These are phyloP conservation scores for Phanerochaete sordida DNA, from an alignment of 768 basidiomycete species.

Conservation along the genomic window DNA sequence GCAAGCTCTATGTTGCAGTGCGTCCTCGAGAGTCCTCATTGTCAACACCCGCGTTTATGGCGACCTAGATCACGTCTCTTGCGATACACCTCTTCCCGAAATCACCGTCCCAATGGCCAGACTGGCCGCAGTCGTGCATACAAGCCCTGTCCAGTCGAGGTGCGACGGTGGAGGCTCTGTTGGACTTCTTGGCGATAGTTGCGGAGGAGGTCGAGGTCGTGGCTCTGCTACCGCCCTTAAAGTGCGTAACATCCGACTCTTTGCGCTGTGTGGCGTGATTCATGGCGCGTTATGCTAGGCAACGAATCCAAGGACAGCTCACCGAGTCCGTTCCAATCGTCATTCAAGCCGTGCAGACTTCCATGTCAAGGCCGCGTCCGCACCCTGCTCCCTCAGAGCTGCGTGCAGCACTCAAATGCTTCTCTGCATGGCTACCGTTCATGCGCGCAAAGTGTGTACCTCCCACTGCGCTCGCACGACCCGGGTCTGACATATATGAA, in stretches of 20 bases:
- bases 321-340: conserved; percentile 69
- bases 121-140: conserved; percentile 70
- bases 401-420: conserved; percentile 69
- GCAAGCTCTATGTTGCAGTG: conserved; percentile 88
- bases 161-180: conserved; percentile 53
- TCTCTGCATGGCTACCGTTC: conserved; percentile 79
- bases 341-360: conserved; percentile 57
- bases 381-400: conserved; percentile 43
- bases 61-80: conserved; percentile 54
- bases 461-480: not conserved
- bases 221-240: conserved; percentile 69
- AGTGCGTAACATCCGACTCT: conserved; percentile 50
- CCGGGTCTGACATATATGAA: conserved; percentile 22
- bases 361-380: conserved; percentile 40
- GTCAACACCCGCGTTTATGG: conserved; percentile 5
- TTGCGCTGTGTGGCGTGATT: conserved; percentile 1
- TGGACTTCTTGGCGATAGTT: conserved; percentile 78
- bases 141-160: conserved; percentile 58
- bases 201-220: conserved; percentile 80
- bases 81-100: conserved; percentile 68
- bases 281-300: conserved; percentile 33
- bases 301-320: conserved; percentile 62
- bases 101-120: conserved; percentile 60
- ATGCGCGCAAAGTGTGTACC: conserved; percentile 59
- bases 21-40: conserved; percentile 24